Evolutionary conservation across 139 green algal species (phyloP).

Genomic region (Edaphochlamys debaryana): DNA sequence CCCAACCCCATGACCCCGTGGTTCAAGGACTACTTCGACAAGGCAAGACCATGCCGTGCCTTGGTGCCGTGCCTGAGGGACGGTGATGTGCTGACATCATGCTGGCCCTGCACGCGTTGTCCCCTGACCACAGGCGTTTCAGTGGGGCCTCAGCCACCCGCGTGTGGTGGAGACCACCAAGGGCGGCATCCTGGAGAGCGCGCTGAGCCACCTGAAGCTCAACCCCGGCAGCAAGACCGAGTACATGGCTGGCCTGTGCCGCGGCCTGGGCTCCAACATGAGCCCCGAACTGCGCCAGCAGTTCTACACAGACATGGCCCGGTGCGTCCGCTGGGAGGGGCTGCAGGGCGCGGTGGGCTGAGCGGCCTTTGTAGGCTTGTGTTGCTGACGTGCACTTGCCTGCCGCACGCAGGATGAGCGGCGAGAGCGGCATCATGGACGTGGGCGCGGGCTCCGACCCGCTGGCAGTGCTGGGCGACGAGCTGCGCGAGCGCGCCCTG

Average conservation of each 20-base stretch:
- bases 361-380: neutral
- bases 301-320: constrained; percentile 59
- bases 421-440: constrained; percentile 47
- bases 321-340: constrained; percentile 37
- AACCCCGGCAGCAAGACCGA: constrained; percentile 48
- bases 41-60: constrained; percentile 12
- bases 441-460: constrained; percentile 45
- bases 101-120: neutral
- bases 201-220: constrained; percentile 60
- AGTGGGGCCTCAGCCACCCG: constrained; percentile 52
- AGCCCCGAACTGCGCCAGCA: constrained; percentile 41
- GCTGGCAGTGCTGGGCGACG: constrained; percentile 46
- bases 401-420: constrained; percentile 46
- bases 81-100: too few relatives aligned
- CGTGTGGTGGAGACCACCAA: constrained; percentile 66
- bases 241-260: constrained; percentile 62
- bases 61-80: neutral
- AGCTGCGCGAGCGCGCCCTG: constrained; percentile 50
- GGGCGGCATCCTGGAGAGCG: constrained; percentile 53
- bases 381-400: neutral
- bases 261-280: constrained; percentile 71
- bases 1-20: neutral
- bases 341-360: neutral
- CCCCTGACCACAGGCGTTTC: constrained; percentile 57
- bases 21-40: constrained; percentile 27